phyloP scores from a whole-genome alignment of 345 rosid genomes.

The Hibiscus mutabilis region DNA sequence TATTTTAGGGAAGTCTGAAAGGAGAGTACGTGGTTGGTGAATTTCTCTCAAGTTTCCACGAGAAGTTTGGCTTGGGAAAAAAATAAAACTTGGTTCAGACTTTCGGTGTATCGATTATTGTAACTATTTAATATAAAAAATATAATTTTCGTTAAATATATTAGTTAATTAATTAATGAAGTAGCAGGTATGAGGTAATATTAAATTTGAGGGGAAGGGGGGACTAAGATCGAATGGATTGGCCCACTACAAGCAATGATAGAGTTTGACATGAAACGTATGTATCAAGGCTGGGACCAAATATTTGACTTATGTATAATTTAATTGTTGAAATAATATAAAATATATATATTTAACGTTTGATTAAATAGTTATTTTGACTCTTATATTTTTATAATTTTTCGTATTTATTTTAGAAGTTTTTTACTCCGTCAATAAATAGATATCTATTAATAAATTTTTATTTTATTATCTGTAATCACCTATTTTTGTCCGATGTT shows the following conservation, averaged over 20 bases:
- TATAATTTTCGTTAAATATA: neutral
- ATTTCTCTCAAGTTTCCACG: conserved; percentile 17
- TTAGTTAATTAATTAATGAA: neutral
- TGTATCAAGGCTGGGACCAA: neutral
- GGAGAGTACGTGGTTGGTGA: conserved; percentile 14
- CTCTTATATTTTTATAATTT: no score
- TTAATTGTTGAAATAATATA: no score
- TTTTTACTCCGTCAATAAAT: no score
- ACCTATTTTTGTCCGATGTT: no score
- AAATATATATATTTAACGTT: no score
- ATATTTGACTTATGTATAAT: no score
- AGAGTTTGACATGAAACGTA: neutral
- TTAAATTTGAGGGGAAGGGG: neutral
- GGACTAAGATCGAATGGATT: conserved; percentile 7
- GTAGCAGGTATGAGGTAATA: conserved; percentile 7
- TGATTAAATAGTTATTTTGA: no score
- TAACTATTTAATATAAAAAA: no score
- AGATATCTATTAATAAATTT: no score
- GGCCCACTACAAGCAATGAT: conserved; percentile 6
- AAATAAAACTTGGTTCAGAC: neutral
- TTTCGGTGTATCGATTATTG: conserved; percentile 24
- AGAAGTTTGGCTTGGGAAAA: conserved; percentile 12
- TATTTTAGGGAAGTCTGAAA: neutral
- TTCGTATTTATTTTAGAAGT: no score
- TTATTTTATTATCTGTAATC: no score